Conservation (phyloP, 2,329 filamentous ascomycete genomes). For the Beauveria pseudobassiana region DNA sequence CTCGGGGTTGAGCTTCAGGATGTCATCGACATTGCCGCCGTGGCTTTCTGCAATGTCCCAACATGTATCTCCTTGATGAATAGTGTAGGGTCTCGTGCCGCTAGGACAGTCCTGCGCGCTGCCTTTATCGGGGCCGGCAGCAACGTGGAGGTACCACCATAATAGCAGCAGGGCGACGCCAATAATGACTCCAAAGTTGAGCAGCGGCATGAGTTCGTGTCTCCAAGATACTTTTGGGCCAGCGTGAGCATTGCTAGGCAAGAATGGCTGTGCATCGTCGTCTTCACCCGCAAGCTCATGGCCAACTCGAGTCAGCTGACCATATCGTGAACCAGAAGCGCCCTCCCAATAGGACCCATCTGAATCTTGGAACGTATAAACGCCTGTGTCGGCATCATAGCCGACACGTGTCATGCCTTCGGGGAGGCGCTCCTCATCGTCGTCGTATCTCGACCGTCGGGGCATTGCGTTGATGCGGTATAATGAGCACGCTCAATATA, state of each 20-base stretch:
- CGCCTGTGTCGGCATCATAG: conserved; percentile 48
- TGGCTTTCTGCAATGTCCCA: conserved; percentile 41
- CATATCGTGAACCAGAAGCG: conserved; percentile 41
- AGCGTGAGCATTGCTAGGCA: conserved; percentile 14
- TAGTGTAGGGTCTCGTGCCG: conserved; percentile 28
- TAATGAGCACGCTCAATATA: not conserved
- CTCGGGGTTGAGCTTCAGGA: conserved; percentile 37
- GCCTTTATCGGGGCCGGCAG: conserved; percentile 17
- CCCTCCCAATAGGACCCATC: conserved; percentile 44
- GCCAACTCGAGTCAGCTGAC: conserved; percentile 35
- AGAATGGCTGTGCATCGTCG: conserved; percentile 25
- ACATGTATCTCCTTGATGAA: conserved; percentile 43
- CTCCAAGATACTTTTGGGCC: conserved; percentile 37
- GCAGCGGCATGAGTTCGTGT: conserved; percentile 44
- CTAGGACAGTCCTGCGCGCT: conserved; percentile 21
- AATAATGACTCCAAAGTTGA: conserved; percentile 51
- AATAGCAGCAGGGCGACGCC: conserved; percentile 42
- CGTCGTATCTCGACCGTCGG: conserved; percentile 35
- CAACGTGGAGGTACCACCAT: conserved; percentile 38
- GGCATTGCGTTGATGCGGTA: conserved; percentile 24
- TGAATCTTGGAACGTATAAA: conserved; percentile 43
- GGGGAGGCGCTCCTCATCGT: conserved; percentile 45
- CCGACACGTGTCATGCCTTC: conserved; percentile 46
- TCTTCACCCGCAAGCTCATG: conserved; percentile 16
- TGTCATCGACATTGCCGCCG: conserved; percentile 35